phyloP scores from a whole-genome alignment of 805 yeast genomes.

The Yarrowia divulgata region DNA sequence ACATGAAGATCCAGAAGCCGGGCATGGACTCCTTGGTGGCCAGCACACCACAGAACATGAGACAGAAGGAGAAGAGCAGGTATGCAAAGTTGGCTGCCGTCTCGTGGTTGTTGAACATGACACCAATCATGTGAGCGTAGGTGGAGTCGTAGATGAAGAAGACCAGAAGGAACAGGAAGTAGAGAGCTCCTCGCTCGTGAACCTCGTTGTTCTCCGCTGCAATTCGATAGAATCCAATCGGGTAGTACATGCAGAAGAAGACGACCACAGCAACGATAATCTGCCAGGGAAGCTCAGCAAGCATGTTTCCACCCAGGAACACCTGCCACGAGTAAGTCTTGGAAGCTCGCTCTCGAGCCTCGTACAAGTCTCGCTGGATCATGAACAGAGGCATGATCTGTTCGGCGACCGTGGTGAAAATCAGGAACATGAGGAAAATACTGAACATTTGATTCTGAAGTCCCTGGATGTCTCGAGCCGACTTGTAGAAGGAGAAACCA shows the following conservation, averaged over 20 bases:
- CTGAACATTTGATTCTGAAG: conserved; percentile 85
- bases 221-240: conserved; percentile 69
- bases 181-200: conserved; percentile 54
- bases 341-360: conserved; percentile 76
- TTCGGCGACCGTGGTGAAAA: conserved; percentile 62
- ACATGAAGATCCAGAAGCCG: conserved; percentile 83
- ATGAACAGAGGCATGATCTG: conserved; percentile 70
- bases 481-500: conserved; percentile 74
- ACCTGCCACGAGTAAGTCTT: conserved; percentile 73
- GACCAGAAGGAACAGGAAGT: conserved; percentile 52
- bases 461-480: conserved; percentile 67
- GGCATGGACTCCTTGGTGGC: conserved; percentile 66
- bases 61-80: conserved; percentile 60
- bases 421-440: conserved; percentile 69
- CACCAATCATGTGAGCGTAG: conserved; percentile 56
- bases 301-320: conserved; percentile 65
- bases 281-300: conserved; percentile 74
- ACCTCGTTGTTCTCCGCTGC: conserved; percentile 59
- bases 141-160: conserved; percentile 58
- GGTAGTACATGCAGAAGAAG: conserved; percentile 70
- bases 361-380: conserved; percentile 67
- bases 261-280: conserved; percentile 66
- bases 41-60: conserved; percentile 70
- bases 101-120: conserved; percentile 47
- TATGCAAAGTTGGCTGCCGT: conserved; percentile 66